Evolutionary conservation across 2,329 filamentous ascomycete genomes (phyloP).

Genomic region (Botrytis paeoniae): DNA sequence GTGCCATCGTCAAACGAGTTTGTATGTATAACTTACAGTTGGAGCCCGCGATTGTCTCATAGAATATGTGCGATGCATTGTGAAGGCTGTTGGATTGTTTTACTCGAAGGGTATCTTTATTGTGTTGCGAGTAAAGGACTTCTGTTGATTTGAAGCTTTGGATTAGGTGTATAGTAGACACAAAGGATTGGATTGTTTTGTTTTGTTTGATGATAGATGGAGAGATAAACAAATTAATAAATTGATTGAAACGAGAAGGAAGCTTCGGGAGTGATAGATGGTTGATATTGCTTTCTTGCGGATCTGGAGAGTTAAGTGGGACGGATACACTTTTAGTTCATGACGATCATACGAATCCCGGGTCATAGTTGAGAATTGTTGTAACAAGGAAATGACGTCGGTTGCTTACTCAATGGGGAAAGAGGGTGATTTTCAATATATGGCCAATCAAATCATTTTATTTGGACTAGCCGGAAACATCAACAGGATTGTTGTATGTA

Average conservation of each 20-base stretch:
- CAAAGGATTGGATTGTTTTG: not conserved
- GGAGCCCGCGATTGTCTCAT: slow-evolving; percentile 97
- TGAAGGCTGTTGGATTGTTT: slow-evolving; percentile 26
- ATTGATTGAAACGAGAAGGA: not conserved
- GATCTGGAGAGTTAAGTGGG: slow-evolving; percentile 12
- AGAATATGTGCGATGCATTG: slow-evolving; percentile 97
- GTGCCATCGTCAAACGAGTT: not conserved
- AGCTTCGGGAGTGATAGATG: not conserved
- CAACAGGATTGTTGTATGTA: not conserved
- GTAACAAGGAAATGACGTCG: slow-evolving; percentile 16
- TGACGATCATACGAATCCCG: slow-evolving; percentile 10
- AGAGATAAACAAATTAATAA: not conserved
- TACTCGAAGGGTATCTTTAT: not conserved
- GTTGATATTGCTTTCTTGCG: slow-evolving; percentile 2
- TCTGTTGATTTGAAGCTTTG: not conserved
- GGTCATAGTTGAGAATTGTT: not conserved
- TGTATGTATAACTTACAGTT: slow-evolving; percentile 63
- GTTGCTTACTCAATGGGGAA: not conserved
- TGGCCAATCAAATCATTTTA: not conserved
- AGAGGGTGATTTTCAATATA: not conserved
- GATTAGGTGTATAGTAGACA: not conserved
- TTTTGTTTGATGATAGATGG: not conserved
- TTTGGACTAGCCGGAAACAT: not conserved
- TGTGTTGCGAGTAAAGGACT: not conserved
- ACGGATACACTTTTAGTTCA: not conserved